A percentile compares a stretch with the other conserved stretches of the same genome.
Evolutionary conservation across 257 asterid species (phyloP).

Genomic region (Ligustrum vulgare): DNA sequence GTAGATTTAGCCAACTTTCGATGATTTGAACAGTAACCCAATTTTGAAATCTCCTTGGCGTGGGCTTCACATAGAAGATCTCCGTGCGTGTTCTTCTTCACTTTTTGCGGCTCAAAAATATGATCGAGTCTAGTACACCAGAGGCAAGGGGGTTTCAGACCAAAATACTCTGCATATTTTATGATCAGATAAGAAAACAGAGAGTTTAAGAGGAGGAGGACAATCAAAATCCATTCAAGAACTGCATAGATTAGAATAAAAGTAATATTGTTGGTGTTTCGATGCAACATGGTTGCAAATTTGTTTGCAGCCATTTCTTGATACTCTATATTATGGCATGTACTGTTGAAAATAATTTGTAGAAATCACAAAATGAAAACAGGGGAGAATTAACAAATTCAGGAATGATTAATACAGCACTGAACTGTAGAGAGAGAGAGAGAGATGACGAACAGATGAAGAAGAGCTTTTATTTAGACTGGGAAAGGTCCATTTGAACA

Average conservation of each 20-base stretch:
- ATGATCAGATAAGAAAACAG: slow-evolving; percentile 72
- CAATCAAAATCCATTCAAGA: slow-evolving; percentile 81
- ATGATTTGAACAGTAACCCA: slow-evolving; percentile 69
- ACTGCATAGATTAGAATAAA: slow-evolving; percentile 70
- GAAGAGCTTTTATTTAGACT: slow-evolving; percentile 27
- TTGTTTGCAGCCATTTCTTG: slow-evolving; percentile 79
- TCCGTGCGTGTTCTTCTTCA: slow-evolving; percentile 31
- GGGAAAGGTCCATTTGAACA: slow-evolving; percentile 43
- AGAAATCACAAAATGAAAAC: neutral
- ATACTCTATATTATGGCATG: slow-evolving; percentile 24
- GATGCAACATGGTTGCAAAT: slow-evolving; percentile 81
- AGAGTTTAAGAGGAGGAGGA: slow-evolving; percentile 72
- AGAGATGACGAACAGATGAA: neutral
- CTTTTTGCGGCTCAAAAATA: slow-evolving; percentile 47
- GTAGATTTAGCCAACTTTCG: slow-evolving; percentile 54
- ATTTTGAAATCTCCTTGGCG: slow-evolving; percentile 58
- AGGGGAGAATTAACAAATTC: neutral
- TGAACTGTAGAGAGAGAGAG: slow-evolving; percentile 15
- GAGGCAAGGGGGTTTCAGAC: slow-evolving; percentile 77
- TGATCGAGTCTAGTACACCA: slow-evolving; percentile 86
- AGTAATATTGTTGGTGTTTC: slow-evolving; percentile 68
- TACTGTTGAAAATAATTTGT: slow-evolving; percentile 25
- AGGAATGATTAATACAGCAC: neutral
- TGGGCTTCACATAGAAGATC: slow-evolving; percentile 84
- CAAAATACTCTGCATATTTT: slow-evolving; percentile 69